Percentiles rank a stretch among this genome's conserved stretches.
phyloP scores from a whole-genome alignment of 306 rosid genomes.

The Dalbergia cultrata region DNA sequence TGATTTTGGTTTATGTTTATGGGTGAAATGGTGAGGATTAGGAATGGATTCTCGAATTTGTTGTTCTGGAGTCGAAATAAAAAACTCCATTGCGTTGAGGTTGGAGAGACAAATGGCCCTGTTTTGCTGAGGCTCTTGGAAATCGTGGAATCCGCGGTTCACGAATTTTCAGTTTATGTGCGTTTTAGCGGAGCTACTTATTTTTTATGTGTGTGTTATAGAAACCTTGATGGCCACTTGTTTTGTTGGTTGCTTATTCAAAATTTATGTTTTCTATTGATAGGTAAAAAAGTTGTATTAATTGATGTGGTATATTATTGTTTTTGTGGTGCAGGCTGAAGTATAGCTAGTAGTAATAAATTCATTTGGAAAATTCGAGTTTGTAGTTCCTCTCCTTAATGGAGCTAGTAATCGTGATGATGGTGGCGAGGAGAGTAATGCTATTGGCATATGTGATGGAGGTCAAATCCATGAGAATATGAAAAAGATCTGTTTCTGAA shows the following conservation, averaged over 20 bases:
- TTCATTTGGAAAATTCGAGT: conserved; percentile 37
- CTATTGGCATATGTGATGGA: conserved; percentile 26
- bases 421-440: conserved; percentile 32
- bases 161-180: background rate
- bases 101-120: conserved; percentile 25
- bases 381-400: conserved; percentile 39
- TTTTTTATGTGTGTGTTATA: conserved; percentile 2
- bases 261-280: background rate
- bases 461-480: conserved; percentile 46
- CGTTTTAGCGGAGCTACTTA: background rate
- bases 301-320: conserved; percentile 27
- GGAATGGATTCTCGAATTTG: conserved; percentile 43
- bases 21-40: conserved; percentile 55
- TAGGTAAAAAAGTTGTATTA: background rate
- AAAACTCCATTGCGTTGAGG: conserved; percentile 31
- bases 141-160: conserved; percentile 42
- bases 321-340: conserved; percentile 60
- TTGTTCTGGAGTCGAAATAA: conserved; percentile 43
- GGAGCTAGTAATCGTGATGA: conserved; percentile 38
- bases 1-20: conserved; percentile 31
- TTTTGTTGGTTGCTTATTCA: background rate
- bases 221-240: background rate
- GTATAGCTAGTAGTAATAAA: conserved; percentile 35
- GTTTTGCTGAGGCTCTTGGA: conserved; percentile 39
- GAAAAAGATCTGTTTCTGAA: conserved; percentile 51